phyloP scores from a whole-genome alignment of 306 rosid species.

The Lathyrus tuberosus region DNA sequence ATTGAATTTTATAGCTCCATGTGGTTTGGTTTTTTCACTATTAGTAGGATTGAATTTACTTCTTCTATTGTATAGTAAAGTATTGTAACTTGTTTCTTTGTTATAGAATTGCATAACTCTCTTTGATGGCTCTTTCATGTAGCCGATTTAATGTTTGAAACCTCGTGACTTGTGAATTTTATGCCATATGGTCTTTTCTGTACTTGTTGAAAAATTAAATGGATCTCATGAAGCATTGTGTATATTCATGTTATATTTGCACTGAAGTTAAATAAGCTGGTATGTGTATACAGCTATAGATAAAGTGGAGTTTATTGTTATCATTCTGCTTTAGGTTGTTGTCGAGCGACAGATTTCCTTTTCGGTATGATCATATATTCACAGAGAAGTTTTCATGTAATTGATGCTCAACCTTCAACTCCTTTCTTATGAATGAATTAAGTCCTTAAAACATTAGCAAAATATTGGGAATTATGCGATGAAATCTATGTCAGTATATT shows the following conservation, averaged over 20 bases:
- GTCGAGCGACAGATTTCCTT: neutral
- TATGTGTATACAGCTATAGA: neutral
- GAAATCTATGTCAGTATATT: slow-evolving; percentile 16
- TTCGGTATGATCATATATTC: neutral
- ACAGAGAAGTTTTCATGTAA: neutral
- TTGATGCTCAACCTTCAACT: neutral
- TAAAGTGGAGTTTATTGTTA: neutral
- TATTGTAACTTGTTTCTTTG: neutral
- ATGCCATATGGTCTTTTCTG: neutral
- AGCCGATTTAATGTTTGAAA: neutral
- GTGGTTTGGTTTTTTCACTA: slow-evolving; percentile 1
- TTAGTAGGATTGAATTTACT: neutral
- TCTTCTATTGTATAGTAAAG: neutral
- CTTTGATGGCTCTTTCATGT: neutral
- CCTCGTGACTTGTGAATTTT: neutral
- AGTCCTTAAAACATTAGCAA: neutral
- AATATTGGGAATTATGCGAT: neutral
- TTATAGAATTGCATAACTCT: neutral
- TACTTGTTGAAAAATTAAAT: neutral
- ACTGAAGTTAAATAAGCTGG: neutral
- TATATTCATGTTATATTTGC: neutral
- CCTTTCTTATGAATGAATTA: neutral
- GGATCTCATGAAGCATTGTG: neutral
- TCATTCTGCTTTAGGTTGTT: neutral
- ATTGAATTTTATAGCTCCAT: slow-evolving; percentile 25